Conservation (phyloP, 257 asterid species). For the Ehretia macrophylla region DNA sequence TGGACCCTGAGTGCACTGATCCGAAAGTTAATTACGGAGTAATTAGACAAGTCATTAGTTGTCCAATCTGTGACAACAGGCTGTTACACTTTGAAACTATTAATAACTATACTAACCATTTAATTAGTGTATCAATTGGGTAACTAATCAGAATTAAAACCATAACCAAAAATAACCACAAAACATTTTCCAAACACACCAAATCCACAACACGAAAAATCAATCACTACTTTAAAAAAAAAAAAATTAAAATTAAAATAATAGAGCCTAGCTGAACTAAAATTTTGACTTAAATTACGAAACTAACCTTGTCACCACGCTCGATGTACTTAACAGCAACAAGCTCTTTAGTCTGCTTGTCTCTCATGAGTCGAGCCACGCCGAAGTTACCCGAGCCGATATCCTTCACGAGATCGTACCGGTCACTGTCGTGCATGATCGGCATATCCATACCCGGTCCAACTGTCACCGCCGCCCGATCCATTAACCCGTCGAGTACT, state of each 20-base stretch:
- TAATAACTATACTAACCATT: too few relatives aligned
- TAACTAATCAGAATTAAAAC: not conserved
- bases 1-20: too few relatives aligned
- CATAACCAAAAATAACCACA: not conserved
- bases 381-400: slow-evolving; percentile 88
- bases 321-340: slow-evolving; percentile 87
- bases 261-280: too few relatives aligned
- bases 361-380: slow-evolving; percentile 77
- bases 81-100: too few relatives aligned
- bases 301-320: slow-evolving; percentile 81
- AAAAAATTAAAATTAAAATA: too few relatives aligned
- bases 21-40: too few relatives aligned
- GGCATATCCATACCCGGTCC: slow-evolving; percentile 81
- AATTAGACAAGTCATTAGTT: too few relatives aligned
- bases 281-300: too few relatives aligned
- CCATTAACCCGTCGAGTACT: slow-evolving; percentile 27
- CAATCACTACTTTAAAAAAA: too few relatives aligned
- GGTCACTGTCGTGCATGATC: slow-evolving; percentile 93
- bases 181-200: too few relatives aligned
- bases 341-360: slow-evolving; percentile 72
- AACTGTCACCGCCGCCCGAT: slow-evolving; percentile 46
- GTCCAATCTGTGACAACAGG: too few relatives aligned
- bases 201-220: not conserved
- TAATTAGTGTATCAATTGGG: not conserved
- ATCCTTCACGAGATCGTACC: slow-evolving; percentile 75